Evolutionary conservation across 441 rosid genomes (phyloP), one percentile per base, ranked within the genome.

Genomic region (Jatropha podagrica): DNA sequence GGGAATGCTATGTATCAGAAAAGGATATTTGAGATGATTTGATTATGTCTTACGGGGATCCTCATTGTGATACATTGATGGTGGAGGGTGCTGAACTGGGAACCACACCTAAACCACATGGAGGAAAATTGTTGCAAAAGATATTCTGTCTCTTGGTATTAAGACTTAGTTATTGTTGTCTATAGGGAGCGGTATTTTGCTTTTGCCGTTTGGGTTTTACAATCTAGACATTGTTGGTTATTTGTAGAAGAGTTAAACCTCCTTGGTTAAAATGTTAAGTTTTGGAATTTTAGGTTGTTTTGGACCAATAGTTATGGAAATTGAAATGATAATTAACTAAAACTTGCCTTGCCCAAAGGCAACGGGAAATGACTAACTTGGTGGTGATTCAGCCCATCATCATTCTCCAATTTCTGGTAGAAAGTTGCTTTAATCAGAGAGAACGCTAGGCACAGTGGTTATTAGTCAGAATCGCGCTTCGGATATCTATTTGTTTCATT

Each of bases 321-420:
- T 7, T 40, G 41, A 38, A 20, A 51, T 38, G 37, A 13, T 64
- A 13, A 38, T 6, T 48, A 49, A 52, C 27, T 13, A 5, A 63
- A 17, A 26, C 68, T 65, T 37, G 51, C 52, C 51, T 55, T 37
- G 37, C 17, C n/a, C 51, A 26, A 40, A 51, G 38, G 52, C 51
- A 4, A 7, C 41, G 61, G 32, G 49, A 48, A 40, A 51, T 15
- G 52, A 64, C 51, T 64, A 8, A 13, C 61, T 49, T 18, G 42
- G 42, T 74, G 10, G 54, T 74, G 66, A 58, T 67, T 20, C 59
- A 23, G 72, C 38, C 59, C 40, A 55, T 17, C 37, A 10, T 10
- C 65, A 42, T 15, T 15, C 26, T 56, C 55, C 5, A 32, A 8
- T 12, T 71, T 1, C 23, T 41, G 40, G 41, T 15, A 44, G 20